A percentile compares a stretch with the other conserved stretches of the same genome.
Conservation (phyloP, 2,329 filamentous ascomycete genomes). For the Waltergamsia citrina region DNA sequence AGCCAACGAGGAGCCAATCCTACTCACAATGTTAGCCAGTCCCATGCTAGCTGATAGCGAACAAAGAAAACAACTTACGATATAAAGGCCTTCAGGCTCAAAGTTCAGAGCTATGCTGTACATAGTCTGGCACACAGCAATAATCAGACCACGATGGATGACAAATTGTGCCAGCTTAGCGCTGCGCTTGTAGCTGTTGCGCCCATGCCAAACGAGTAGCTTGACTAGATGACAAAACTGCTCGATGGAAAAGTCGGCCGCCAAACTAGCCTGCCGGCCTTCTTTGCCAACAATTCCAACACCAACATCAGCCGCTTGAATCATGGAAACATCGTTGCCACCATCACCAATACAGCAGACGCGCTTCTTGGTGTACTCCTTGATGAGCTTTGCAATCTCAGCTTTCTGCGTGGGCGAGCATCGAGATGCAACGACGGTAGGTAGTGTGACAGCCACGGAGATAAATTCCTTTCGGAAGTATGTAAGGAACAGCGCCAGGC, state of each 20-base stretch:
- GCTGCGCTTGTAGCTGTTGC: slow-evolving; percentile 92
- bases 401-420: slow-evolving; percentile 97
- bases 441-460: slow-evolving; percentile 74
- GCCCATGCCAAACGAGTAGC: slow-evolving; percentile 95
- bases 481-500: slow-evolving; percentile 70
- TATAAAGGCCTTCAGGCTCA: slow-evolving; percentile 89
- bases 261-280: slow-evolving; percentile 85
- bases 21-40: too few species aligned
- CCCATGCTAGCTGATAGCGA: slow-evolving; percentile 9
- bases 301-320: slow-evolving; percentile 94
- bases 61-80: slow-evolving; percentile 27
- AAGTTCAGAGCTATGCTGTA: slow-evolving; percentile 90
- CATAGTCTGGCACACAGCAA: slow-evolving; percentile 92
- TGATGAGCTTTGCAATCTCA: slow-evolving; percentile 84
- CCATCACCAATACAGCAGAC: slow-evolving; percentile 97
- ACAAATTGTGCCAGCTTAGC: slow-evolving; percentile 97
- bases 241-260: slow-evolving; percentile 92
- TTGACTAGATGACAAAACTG: slow-evolving; percentile 95
- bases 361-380: slow-evolving; percentile 83
- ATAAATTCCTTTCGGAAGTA: slow-evolving; percentile 83
- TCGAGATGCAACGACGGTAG: slow-evolving; percentile 89
- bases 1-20: slow-evolving; percentile 95
- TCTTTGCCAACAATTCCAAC: slow-evolving; percentile 98
- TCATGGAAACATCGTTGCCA: slow-evolving; percentile 98
- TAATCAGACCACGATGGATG: slow-evolving; percentile 93